Evolutionary conservation across 352 stramenopile species (phyloP), one percentile per base, ranked within the genome.

Genomic region (Elongisporangium prolatum): DNA sequence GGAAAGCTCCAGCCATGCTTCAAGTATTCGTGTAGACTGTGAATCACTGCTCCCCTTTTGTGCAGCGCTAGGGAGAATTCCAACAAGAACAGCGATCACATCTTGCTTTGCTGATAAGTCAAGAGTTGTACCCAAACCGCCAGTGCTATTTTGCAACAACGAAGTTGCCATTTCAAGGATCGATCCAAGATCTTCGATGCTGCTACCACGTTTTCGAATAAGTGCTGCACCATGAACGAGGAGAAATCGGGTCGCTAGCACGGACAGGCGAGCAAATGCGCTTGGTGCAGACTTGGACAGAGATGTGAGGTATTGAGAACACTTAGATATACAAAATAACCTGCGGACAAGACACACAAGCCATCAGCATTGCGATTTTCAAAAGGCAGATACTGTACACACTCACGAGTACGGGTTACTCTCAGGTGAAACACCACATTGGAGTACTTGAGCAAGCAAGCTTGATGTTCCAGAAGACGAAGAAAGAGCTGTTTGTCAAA

Each of bases 351-450:
- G 48, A 25, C 54, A 21, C 21, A 16, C 1, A 20, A 17, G 3
- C 22, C 17, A 25, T 25, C 21, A 48, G 22, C n/a, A 48, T 34
- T 16, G 14, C 38, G 40, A 25, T 24, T 16, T n/a, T 21, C 14
- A 11, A 59, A 4, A 37, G 47, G 48, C 24, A 53, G 2, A 62
- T 47, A 17, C 6, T 5, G 18, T 8, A 7, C 24, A 17, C 20
- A 78, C 75, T 58, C 71, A 85, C 75, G 75, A 83, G 60, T 72
- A 85, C 2, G 68, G 58, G 10, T 57, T 60, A 22, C 77, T 57
- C 17, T 54, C 48, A 51, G 65, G 73, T 14, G 57, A 61, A 51
- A 55, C 64, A 49, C 75, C 63, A 21, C 63, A 56, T 54, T 56
- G 21, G 14, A 83, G 55, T 18, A 86, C 74, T 60, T 54, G 68